Base-by-base conservation (phyloP, 1,139 yeast genomes). In the Suhomyces yuchorum region DNA sequence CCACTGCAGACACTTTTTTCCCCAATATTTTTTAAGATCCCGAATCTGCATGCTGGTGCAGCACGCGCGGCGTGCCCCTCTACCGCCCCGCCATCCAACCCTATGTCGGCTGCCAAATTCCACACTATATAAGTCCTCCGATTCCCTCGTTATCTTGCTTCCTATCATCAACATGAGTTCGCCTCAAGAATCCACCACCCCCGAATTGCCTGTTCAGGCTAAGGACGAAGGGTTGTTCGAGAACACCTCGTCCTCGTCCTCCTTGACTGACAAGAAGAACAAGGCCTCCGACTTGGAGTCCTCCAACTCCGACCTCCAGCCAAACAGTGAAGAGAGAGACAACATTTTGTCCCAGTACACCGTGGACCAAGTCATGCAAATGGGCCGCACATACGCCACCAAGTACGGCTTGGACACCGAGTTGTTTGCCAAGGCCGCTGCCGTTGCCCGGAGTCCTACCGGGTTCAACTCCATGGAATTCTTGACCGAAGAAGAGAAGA, bases 351-450 rank as follows among this genome's bases (percentile, higher is more conserved):
- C 82, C 2, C 86, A 82, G 56, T 82, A 86, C 54, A 66, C 85
- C 19, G 83, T 81, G 52, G 77, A 78, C 26, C 87, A 85, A 61
- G 88, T 83, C 7, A 78, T 82, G 77, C 76, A 73, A 50, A 83
- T 86, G 83, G 96, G 93, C 22, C 73, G 86, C 50, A 75, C 76
- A 51, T 88, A 85, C 64, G 92, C 92, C 22, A 61, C 67, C 36
- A 79, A 78, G 54, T 71, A 86, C 58, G 82, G 75, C 8, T 65
- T 88, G 58, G 91, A 86, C 56, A 71, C 76, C 1, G 92, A 85
- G 9, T 67, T 82, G 44, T 85, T 89, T 63, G 83, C 84, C 15
- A 75, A 78, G 40, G 96, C 87, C 22, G 96, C 96, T 1, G 85
- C 90, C 2, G 68, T 87, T 39, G 92, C 96, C 1, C 79, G 91